Base-by-base conservation (phyloP, 805 yeast species). In the Spathaspora girioi region DNA sequence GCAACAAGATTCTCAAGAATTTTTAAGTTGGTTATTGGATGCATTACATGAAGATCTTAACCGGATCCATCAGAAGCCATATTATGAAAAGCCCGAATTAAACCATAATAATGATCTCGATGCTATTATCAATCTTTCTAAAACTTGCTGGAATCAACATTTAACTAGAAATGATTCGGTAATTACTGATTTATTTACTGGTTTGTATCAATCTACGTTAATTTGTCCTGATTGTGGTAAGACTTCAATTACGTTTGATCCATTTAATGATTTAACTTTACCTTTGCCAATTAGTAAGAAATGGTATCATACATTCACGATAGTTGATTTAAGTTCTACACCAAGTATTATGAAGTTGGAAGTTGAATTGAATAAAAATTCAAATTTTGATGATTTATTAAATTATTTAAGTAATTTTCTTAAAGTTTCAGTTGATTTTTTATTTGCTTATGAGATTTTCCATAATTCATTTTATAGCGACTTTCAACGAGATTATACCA, bases 1-100 rank as follows among this genome's bases (percentile, higher is more conserved):
- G 52, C 97, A 93, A 65, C 97, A 93, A 62, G 98, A 93, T 64
- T 88, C 97, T 1, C 97, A 92, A 64, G 98, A 93, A 64, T 87
- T 93, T 62, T 77, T 91, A 47, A 92, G 96, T 29, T 93, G 88
- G 76, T 67, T 93, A 31, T 73, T 93, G 26, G 97, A 93, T 67
- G 91, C 94, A 1, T 71, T 93, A 38, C 97, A 93, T 63, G 97
- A 93, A 66, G 98, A 93, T 68, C 74, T 93, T 56, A 94, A 94
- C 62, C 76, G 97, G 50, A 85, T 93, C 27, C 64, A 80, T 8
- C 71, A 87, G 38, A 94, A 94, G 63, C 98, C 98, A 0, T 86
- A 85, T 56, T 81, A 89, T 7, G 96, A 89, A 59, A 90, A 90
- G 61, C 97, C 98, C 0, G 97, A 90, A 61, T 64, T 86, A 19